Base-by-base conservation (phyloP, 257 asterid species). In the Nicotiana undulata region DNA sequence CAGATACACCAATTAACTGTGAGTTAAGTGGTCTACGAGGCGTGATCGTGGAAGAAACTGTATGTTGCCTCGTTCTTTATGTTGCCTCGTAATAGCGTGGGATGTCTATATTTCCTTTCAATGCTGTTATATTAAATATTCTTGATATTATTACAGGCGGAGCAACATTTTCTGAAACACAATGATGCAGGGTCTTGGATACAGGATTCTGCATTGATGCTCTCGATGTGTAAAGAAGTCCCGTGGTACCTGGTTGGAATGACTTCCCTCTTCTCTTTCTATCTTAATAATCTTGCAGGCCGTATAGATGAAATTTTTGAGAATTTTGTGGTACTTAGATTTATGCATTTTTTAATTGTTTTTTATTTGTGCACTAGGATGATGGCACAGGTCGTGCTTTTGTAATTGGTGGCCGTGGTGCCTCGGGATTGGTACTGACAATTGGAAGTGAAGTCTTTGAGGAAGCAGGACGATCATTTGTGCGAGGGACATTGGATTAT, bases 131-230 rank as follows among this genome's bases (percentile, higher is more conserved):
- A 22, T 79, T n/a, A 8, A 61, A 59, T 74, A 53, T 15, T 29
- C 31, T 80, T 72, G 28, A n/a, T 82, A 51, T 83, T 67, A 81
- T 81, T 80, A 60, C 92, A 96, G 99, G 97, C 98, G 22, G 99
- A 96, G 86, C 98, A 92, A 70, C 98, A 94, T 88, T 96, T 96
- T 87, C 80, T 96, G 89, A 96, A 96, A 83, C 99, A 93, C 89
- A 96, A 96, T 82, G 99, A 96, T 83, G 98, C 98, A 4, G 99
- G 99, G 75, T 96, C 99, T 29, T 96, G 99, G 99, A 96, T 94
- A 85, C 99, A 96, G 86, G 99, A 96, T 85, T 96, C 99, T 31
- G 99, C 98, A 22, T 81, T 94, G 89, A 92, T 92, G 97, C 94
- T 96, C 83, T 96, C 98, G 70, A 94, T 89, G 97, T 92, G 97